These are phyloP conservation scores for Solanum phureja DNA, from an alignment of 257 asterid species.

Conservation along the genomic window DNA sequence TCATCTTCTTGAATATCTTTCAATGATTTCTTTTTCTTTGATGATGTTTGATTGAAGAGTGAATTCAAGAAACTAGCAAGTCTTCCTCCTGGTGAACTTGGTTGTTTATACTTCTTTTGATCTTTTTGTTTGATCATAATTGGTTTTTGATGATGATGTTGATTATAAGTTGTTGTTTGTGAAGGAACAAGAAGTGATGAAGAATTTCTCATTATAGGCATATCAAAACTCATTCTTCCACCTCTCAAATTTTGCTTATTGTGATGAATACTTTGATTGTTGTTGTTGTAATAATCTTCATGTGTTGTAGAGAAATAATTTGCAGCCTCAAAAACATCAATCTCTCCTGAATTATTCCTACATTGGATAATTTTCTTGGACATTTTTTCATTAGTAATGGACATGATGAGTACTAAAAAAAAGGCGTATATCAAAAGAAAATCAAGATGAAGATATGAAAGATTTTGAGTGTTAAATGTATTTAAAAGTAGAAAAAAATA, in stretches of 20 bases:
- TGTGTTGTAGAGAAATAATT: conserved; percentile 52
- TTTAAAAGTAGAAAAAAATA: neutral
- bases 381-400: conserved; percentile 19
- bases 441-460: neutral
- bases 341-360: conserved; percentile 58
- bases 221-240: conserved; percentile 58
- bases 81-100: conserved; percentile 81
- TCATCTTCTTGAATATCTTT: conserved; percentile 27
- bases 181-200: conserved; percentile 7
- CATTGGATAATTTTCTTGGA: conserved; percentile 32
- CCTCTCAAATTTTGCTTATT: conserved; percentile 12
- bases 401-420: conserved; percentile 10
- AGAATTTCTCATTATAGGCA: conserved; percentile 23
- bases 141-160: conserved; percentile 9
- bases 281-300: conserved; percentile 13
- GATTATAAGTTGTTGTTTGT: neutral
- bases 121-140: conserved; percentile 3
- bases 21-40: conserved; percentile 41
- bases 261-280: neutral
- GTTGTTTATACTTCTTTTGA: conserved; percentile 50
- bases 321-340: conserved; percentile 83
- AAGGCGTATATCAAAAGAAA: neutral
- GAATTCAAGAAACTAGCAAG: conserved; percentile 69
- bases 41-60: conserved; percentile 47
- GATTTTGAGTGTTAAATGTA: neutral